A percentile compares a stretch with the other conserved stretches of the same genome.
These are phyloP conservation scores for Lepidium aucheri DNA, from an alignment of 345 rosid species.

Conservation along the genomic window DNA sequence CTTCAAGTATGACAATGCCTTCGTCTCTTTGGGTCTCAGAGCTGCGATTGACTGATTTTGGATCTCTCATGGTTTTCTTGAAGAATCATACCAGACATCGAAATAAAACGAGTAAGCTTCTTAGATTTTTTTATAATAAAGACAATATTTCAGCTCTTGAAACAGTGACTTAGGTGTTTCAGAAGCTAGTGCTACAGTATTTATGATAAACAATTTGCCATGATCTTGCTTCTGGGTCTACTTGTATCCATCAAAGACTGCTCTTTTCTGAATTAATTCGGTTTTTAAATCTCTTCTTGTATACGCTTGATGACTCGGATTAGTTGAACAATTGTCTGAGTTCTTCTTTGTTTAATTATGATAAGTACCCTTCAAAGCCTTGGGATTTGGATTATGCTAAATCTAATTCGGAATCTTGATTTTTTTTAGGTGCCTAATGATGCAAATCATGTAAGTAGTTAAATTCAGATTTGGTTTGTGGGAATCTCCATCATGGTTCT, in stretches of 20 bases:
- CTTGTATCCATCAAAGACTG: conserved; percentile 1
- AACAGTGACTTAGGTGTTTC: background rate
- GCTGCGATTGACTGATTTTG: background rate
- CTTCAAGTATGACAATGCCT: background rate
- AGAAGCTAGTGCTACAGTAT: background rate
- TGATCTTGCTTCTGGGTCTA: conserved; percentile 7
- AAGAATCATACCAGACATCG: background rate
- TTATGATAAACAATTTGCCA: background rate
- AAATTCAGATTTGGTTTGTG: conserved; percentile 29
- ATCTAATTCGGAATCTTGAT: background rate
- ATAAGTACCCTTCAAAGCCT: background rate
- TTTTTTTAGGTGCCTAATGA: background rate
- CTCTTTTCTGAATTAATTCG: background rate
- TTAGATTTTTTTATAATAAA: background rate
- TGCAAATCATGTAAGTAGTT: conserved; percentile 12
- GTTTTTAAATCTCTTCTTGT: background rate
- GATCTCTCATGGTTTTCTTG: background rate
- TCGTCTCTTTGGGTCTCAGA: background rate
- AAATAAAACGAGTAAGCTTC: background rate
- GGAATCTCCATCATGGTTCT: conserved; percentile 53
- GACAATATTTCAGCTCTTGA: background rate
- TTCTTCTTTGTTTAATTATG: background rate
- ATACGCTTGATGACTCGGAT: background rate
- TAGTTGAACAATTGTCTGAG: background rate
- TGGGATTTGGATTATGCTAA: background rate